These are phyloP conservation scores for Dactylellina sp. DNA, from an alignment of 2,329 filamentous ascomycete genomes.

Conservation along the genomic window DNA sequence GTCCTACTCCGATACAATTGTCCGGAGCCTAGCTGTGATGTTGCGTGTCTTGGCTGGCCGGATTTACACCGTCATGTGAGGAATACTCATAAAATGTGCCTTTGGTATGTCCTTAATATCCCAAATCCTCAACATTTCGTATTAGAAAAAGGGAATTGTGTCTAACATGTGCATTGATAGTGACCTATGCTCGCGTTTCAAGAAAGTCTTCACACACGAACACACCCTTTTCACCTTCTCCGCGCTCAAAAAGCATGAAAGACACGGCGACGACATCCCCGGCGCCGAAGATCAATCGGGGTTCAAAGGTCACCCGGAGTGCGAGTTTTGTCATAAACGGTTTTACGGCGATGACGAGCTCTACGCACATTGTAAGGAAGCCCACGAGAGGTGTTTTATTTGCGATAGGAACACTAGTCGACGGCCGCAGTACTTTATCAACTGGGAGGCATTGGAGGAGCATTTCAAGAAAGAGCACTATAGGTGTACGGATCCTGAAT, in stretches of 20 bases:
- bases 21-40: constrained; percentile 84
- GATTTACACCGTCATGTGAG: constrained; percentile 85
- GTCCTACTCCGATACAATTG: constrained; percentile 94
- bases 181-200: constrained; percentile 90
- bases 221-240: constrained; percentile 88
- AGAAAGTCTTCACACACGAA: constrained; percentile 98
- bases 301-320: constrained; percentile 94
- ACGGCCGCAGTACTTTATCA: constrained; percentile 87
- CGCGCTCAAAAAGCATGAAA: constrained; percentile 88
- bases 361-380: constrained; percentile 90
- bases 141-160: neutral
- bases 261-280: constrained; percentile 87
- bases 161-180: constrained; percentile 63
- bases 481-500: constrained; percentile 84
- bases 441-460: constrained; percentile 85
- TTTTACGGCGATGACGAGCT: constrained; percentile 98
- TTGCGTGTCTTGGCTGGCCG: constrained; percentile 83
- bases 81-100: constrained; percentile 83
- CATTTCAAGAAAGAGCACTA: constrained; percentile 92
- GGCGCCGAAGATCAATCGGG: constrained; percentile 92
- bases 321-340: constrained; percentile 87
- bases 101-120: constrained; percentile 65
- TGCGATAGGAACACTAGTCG: constrained; percentile 78
- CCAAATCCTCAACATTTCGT: constrained; percentile 13
- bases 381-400: constrained; percentile 93